These are phyloP conservation scores for Stagonosporopsis cucurbitacearum DNA, from an alignment of 2,329 filamentous ascomycete genomes.

Conservation along the genomic window DNA sequence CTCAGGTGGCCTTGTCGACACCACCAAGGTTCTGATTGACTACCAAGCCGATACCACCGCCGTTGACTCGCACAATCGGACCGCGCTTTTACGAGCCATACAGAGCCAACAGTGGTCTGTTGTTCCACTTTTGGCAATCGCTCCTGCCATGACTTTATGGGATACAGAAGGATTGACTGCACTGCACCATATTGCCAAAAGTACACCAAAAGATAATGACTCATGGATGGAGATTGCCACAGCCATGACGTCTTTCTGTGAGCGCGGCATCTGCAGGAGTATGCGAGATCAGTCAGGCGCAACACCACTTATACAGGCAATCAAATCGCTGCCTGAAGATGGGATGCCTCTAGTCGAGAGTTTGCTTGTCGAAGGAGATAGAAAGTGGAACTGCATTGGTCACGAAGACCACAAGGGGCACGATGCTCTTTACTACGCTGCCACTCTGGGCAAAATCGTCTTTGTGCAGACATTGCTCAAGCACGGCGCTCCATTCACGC, in stretches of 20 bases:
- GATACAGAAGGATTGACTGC: conserved; percentile 40
- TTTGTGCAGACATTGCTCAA: conserved; percentile 39
- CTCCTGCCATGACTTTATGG: conserved; percentile 43
- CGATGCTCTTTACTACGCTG: conserved; percentile 40
- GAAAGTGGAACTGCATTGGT: conserved; percentile 35
- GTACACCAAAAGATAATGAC: conserved; percentile 26
- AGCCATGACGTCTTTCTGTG: conserved; percentile 36
- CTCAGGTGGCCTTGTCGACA: conserved; percentile 31
- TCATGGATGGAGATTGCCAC: conserved; percentile 39
- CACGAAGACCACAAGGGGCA: conserved; percentile 41
- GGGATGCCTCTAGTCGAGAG: conserved; percentile 38
- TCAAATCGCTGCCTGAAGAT: conserved; percentile 38
- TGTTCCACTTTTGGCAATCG: conserved; percentile 35
- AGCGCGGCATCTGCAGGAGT: conserved; percentile 39
- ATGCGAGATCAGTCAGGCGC: conserved; percentile 44
- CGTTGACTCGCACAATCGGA: conserved; percentile 33
- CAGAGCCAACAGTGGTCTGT: conserved; percentile 37
- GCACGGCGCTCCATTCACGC: conserved; percentile 32
- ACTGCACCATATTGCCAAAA: conserved; percentile 40
- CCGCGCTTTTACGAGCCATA: conserved; percentile 41
- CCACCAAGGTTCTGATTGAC: conserved; percentile 31
- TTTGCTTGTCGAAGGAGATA: conserved; percentile 27
- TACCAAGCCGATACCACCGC: conserved; percentile 32
- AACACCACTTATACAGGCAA: conserved; percentile 43
- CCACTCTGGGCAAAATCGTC: conserved; percentile 29